Evolutionary conservation across 495 filamentous ascomycete species (phyloP), one percentile per base, ranked within the genome.

Genomic region (Talaromyces thailandensis): DNA sequence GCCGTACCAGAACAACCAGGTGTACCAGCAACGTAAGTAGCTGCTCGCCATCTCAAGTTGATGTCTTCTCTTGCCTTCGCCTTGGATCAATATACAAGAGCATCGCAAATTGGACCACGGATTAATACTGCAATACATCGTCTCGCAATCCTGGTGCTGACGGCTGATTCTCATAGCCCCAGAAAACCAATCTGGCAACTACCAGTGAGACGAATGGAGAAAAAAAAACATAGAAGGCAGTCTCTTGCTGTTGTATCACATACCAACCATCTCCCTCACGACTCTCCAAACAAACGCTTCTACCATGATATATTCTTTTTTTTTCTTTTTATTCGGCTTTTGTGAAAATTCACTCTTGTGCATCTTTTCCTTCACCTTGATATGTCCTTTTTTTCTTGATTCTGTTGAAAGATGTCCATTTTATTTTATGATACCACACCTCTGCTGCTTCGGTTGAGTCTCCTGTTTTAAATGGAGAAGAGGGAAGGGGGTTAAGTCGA

Each of bases 11-110:
- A 76, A 78, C 77, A 77, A 85, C 75, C 82, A 86, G 75, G 88
- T 93, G 80, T 94, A 93, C 73, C 86, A 80, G 71, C 87, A 88
- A 79, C 85, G 89, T 86, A 79, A 86, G 74, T 77, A 68, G 68
- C 62, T 63, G 62, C 24, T 57, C 55, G 55, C 55, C 55, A 57
- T 59, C 35, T 35, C 62, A 35, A 59, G 40, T 51, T 58, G 37
- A 61, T 24, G 8, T 43, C 18, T 58, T 26, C 12, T 63, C 32
- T 50, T 31, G 35, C 31, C 37, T 51, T 63, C 62, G 62, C 62
- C 56, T 59, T 63, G 31, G 62, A 63, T 48, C 14, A 35, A n/a
- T 24, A 45, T 48, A 45, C 45, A 29, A 59, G 28, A 37, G 62
- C 62, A 59, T 63, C 62, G 62, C 62, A 58, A 14, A 55, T 25